phyloP scores from a whole-genome alignment of 2,329 filamentous ascomycete species.

The Aspergillus quadrilineatus region DNA sequence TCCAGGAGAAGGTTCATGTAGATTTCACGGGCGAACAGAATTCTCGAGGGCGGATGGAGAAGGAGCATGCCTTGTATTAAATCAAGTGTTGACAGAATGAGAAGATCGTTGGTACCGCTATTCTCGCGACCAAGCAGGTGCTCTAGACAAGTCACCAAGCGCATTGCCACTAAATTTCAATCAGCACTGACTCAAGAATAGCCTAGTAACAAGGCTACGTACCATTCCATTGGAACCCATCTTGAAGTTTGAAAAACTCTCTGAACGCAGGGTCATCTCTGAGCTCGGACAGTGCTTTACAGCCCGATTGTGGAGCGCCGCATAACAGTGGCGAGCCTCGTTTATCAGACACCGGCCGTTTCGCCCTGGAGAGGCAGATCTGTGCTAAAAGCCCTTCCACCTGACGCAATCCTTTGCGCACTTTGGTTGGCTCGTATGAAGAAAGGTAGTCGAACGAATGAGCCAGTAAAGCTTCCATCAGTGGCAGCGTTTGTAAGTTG shows the following conservation, averaged over 20 bases:
- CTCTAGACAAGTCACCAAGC: constrained; percentile 82
- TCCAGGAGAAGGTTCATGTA: constrained; percentile 97
- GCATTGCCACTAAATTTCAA: constrained; percentile 65
- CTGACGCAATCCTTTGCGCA: constrained; percentile 89
- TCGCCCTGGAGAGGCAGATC: constrained; percentile 72
- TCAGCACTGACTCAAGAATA: not conserved
- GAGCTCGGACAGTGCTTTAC: constrained; percentile 68
- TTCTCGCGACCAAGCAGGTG: constrained; percentile 78
- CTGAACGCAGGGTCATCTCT: constrained; percentile 82
- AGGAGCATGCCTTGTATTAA: constrained; percentile 84
- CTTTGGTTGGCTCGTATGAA: constrained; percentile 83
- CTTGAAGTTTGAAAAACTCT: constrained; percentile 95
- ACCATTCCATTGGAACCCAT: constrained; percentile 96
- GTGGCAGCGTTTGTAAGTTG: constrained; percentile 18
- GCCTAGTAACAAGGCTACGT: constrained; percentile 19
- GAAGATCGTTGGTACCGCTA: constrained; percentile 78
- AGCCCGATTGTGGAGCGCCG: constrained; percentile 43
- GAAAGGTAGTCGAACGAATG: constrained; percentile 96
- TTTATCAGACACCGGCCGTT: constrained; percentile 40
- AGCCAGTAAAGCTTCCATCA: constrained; percentile 87
- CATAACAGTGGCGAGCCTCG: constrained; percentile 44
- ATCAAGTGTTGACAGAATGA: constrained; percentile 85
- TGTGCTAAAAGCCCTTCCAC: constrained; percentile 92
- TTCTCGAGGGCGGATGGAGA: constrained; percentile 84
- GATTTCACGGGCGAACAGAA: constrained; percentile 81